phyloP scores from a whole-genome alignment of 2,329 filamentous ascomycete species.

The Hymenoscyphus scutula region DNA sequence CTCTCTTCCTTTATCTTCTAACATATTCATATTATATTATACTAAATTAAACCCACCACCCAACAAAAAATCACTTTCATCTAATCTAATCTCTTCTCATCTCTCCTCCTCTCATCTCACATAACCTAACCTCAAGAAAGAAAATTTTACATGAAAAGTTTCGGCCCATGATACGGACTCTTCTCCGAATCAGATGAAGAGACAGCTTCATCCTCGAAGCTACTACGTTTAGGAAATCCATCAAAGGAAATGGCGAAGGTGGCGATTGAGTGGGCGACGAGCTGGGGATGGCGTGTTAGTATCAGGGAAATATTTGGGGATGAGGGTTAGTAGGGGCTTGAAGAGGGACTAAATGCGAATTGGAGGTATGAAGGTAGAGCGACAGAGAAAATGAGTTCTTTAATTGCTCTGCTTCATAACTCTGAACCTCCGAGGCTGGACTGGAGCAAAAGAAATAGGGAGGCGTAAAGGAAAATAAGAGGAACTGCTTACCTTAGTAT shows the following conservation, averaged over 20 bases:
- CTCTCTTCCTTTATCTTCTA: not conserved
- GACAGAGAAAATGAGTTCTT: not conserved
- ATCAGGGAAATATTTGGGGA: too few species aligned
- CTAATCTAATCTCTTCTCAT: not conserved
- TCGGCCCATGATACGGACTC: not conserved
- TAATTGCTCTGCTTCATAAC: too few species aligned
- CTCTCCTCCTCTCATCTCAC: not conserved
- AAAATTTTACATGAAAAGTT: not conserved
- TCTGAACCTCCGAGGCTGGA: not conserved
- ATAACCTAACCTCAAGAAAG: too few species aligned
- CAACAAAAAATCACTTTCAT: not conserved
- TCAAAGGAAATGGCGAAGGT: conserved; percentile 65
- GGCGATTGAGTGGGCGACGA: conserved; percentile 69
- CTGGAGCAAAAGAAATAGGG: not conserved
- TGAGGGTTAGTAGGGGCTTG: not conserved
- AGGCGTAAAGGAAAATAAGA: not conserved
- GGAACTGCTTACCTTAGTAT: conserved; percentile 49
- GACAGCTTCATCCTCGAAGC: conserved; percentile 25
- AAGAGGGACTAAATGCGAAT: too few species aligned
- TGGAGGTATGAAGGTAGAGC: too few species aligned
- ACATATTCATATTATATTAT: not conserved
- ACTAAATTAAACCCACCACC: not conserved
- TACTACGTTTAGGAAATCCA: conserved; percentile 57
- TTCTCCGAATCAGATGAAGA: not conserved
- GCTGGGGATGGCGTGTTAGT: too few species aligned